Evolutionary conservation across 495 filamentous ascomycete genomes (phyloP).

Genomic region (Penicillium goetzii): DNA sequence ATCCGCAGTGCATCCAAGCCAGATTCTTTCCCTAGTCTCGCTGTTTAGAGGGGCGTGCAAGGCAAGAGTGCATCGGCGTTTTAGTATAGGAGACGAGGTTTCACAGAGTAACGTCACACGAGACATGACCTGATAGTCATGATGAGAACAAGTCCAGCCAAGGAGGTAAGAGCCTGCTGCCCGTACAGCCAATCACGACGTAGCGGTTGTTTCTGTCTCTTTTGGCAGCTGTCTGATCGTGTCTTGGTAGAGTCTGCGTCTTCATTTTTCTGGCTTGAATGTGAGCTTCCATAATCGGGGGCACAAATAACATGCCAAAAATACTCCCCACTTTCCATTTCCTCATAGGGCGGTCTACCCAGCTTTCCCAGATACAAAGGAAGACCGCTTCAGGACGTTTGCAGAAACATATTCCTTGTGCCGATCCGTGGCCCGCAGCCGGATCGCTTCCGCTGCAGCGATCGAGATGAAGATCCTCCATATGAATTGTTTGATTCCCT

Average conservation of each 20-base stretch:
- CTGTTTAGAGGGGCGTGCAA: slow-evolving; percentile 17
- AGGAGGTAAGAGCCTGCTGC: slow-evolving; percentile 22
- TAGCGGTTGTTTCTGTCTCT: slow-evolving; percentile 3
- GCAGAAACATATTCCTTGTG: slow-evolving; percentile 27
- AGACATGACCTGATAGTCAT: slow-evolving; percentile 37
- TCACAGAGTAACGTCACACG: slow-evolving; percentile 45
- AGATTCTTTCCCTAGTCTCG: slow-evolving; percentile 19
- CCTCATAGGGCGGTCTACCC: slow-evolving; percentile 1
- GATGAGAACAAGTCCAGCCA: slow-evolving; percentile 27
- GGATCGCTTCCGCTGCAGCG: slow-evolving; percentile 22
- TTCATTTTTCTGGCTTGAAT: background rate
- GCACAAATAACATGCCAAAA: background rate
- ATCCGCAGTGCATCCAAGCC: slow-evolving; percentile 29
- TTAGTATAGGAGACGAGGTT: slow-evolving; percentile 33
- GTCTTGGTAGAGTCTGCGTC: slow-evolving; percentile 4
- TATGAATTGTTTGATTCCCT: slow-evolving; percentile 34
- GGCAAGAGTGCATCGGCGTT: slow-evolving; percentile 31
- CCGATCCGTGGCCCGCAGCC: no score
- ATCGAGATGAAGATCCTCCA: slow-evolving; percentile 23
- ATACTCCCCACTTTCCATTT: background rate
- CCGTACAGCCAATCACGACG: slow-evolving; percentile 25
- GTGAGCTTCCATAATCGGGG: background rate
- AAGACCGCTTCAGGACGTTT: slow-evolving; percentile 31
- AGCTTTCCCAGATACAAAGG: slow-evolving; percentile 7
- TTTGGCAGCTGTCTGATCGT: slow-evolving; percentile 1